These are phyloP conservation scores for Thelonectria discophora DNA, from an alignment of 2,329 filamentous ascomycete genomes.

Conservation along the genomic window DNA sequence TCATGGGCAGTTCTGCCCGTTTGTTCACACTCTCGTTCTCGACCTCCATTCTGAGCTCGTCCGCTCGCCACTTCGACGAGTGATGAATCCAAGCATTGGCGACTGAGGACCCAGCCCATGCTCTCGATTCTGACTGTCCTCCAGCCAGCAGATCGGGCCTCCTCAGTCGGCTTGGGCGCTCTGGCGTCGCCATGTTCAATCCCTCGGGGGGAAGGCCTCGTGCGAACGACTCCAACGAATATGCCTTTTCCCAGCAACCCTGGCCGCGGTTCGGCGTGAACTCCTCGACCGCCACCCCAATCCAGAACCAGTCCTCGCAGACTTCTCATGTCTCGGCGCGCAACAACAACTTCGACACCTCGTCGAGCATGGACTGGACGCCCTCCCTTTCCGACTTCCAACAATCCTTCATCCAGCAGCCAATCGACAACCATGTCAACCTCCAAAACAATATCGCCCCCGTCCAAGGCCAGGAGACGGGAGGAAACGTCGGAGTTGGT, in stretches of 20 bases:
- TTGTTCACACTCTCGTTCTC: conserved; percentile 44
- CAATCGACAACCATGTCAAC: conserved; percentile 41
- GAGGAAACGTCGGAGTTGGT: conserved; percentile 44
- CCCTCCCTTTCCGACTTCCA: conserved; percentile 44
- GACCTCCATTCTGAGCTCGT: conserved; percentile 45
- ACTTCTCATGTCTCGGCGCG: conserved; percentile 40
- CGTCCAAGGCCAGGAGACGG: conserved; percentile 34
- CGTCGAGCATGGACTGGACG: conserved; percentile 52
- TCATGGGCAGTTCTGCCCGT: conserved; percentile 50
- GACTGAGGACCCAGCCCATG: conserved; percentile 49
- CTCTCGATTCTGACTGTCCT: conserved; percentile 49
- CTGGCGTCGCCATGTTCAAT: conserved; percentile 52
- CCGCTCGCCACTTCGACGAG: conserved; percentile 47
- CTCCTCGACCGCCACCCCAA: conserved; percentile 35
- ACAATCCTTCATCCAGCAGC: conserved; percentile 39
- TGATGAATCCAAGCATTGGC: conserved; percentile 49
- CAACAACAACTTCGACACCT: conserved; percentile 40
- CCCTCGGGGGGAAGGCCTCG: conserved; percentile 46
- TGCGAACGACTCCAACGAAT: conserved; percentile 42
- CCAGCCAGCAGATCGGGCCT: conserved; percentile 47
- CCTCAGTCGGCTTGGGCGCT: conserved; percentile 45
- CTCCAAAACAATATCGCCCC: conserved; percentile 38
- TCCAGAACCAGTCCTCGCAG: conserved; percentile 37
- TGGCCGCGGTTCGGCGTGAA: conserved; percentile 47
- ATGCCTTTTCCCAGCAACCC: conserved; percentile 43